Percentiles rank a stretch among this genome's conserved stretches.
Conservation (phyloP, 805 yeast species). For the Brettanomyces nanus region DNA sequence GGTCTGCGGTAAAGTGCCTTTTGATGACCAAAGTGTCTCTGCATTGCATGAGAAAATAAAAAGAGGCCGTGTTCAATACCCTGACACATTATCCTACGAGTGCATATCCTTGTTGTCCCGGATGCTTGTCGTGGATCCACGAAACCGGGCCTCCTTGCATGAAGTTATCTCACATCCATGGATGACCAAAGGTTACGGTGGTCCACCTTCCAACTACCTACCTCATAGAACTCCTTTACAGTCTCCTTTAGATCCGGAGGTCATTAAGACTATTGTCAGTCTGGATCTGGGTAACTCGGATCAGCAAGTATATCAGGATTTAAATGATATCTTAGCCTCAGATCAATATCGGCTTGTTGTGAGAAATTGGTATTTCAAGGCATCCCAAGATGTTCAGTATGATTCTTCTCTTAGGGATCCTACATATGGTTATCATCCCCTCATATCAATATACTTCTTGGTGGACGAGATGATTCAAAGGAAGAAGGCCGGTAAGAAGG, state of each 20-base stretch:
- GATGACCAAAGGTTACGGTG: constrained; percentile 86
- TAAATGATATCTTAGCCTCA: constrained; percentile 52
- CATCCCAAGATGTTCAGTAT: constrained; percentile 17
- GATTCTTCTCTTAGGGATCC: constrained; percentile 52
- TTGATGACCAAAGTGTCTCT: constrained; percentile 90
- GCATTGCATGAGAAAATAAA: constrained; percentile 91
- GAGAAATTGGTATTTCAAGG: constrained; percentile 49
- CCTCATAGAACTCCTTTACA: constrained; percentile 73
- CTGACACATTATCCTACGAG: constrained; percentile 68
- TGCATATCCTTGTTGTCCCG: constrained; percentile 73
- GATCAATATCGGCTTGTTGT: constrained; percentile 57
- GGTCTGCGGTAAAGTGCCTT: constrained; percentile 97
- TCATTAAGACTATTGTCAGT: constrained; percentile 66
- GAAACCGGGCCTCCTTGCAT: constrained; percentile 64
- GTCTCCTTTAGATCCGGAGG: constrained; percentile 57
- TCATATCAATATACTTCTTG: constrained; percentile 76
- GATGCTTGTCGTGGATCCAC: constrained; percentile 89
- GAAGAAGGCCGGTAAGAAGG: constrained; percentile 22
- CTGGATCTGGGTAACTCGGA: constrained; percentile 67
- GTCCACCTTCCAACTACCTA: constrained; percentile 57
- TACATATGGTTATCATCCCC: constrained; percentile 79
- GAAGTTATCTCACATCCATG: constrained; percentile 88
- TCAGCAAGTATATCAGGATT: constrained; percentile 45
- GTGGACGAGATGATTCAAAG: constrained; percentile 79
- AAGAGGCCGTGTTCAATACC: constrained; percentile 87